phyloP scores from a whole-genome alignment of 2,329 filamentous ascomycete species.

The Fusarium caatingaense region DNA sequence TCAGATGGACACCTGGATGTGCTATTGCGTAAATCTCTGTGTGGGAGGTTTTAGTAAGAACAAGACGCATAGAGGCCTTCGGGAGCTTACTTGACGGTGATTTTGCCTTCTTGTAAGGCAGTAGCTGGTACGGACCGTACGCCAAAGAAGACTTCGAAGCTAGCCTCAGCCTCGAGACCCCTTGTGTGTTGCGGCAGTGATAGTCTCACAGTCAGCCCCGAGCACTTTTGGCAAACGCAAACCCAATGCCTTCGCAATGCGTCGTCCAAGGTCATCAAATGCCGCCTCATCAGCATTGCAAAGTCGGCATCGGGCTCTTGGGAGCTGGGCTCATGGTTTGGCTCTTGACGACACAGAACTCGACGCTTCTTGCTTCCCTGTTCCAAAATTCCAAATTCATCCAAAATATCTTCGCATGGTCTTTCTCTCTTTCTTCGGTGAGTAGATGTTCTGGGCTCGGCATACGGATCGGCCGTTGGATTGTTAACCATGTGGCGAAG shows the following conservation, averaged over 20 bases:
- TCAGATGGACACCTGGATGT: background rate
- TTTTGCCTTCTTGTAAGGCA: background rate
- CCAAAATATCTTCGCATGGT: background rate
- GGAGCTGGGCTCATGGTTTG: background rate
- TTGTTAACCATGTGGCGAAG: background rate
- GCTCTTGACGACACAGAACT: background rate
- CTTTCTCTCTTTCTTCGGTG: background rate
- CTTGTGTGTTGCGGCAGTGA: background rate
- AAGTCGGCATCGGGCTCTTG: background rate
- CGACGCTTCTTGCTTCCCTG: background rate
- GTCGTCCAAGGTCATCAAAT: background rate
- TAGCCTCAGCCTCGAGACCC: background rate
- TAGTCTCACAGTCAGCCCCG: background rate
- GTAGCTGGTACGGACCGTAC: background rate
- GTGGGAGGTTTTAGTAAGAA: background rate
- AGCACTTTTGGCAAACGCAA: background rate
- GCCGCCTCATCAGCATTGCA: background rate
- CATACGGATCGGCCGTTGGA: background rate
- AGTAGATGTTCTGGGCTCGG: background rate
- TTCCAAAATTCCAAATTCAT: background rate
- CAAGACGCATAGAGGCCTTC: background rate
- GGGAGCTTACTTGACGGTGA: background rate
- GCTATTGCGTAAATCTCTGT: background rate
- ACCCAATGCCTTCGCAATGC: conserved; percentile 1
- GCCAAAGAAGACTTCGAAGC: conserved; percentile 7